phyloP scores from a whole-genome alignment of 164 flowering plant species.

The Magnolia kwangsiensis region DNA sequence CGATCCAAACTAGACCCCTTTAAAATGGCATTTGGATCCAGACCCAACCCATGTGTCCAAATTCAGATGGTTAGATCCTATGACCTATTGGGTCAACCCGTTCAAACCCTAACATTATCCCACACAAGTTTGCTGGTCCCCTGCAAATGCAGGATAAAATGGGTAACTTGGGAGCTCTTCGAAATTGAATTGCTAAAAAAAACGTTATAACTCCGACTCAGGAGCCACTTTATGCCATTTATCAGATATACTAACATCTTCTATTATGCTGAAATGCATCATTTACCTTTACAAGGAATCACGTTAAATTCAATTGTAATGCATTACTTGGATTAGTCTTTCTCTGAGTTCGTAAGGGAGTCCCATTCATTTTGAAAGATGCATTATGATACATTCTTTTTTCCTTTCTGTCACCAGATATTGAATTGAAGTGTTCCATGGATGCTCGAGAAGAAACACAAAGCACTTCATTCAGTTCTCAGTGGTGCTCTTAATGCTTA shows the following conservation, averaged over 20 bases:
- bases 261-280: background rate
- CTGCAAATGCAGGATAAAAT: too few relatives aligned
- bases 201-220: too few relatives aligned
- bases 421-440: background rate
- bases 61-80: too few relatives aligned
- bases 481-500: background rate
- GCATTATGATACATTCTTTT: background rate
- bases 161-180: too few relatives aligned
- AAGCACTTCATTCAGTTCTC: background rate
- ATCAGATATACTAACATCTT: background rate
- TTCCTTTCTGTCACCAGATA: constrained; percentile 1
- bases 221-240: background rate
- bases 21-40: too few relatives aligned
- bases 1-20: too few relatives aligned
- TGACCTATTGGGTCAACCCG: too few relatives aligned
- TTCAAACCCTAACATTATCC: too few relatives aligned
- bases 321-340: background rate
- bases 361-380: background rate
- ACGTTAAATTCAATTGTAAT: background rate
- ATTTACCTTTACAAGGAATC: background rate
- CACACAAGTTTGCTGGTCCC: too few relatives aligned
- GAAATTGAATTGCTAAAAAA: too few relatives aligned
- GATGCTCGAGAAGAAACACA: background rate
- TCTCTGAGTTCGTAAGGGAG: background rate
- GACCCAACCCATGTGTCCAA: too few relatives aligned